Conservation (phyloP, 208 protist genomes). For the Trypanosoma avium region DNA sequence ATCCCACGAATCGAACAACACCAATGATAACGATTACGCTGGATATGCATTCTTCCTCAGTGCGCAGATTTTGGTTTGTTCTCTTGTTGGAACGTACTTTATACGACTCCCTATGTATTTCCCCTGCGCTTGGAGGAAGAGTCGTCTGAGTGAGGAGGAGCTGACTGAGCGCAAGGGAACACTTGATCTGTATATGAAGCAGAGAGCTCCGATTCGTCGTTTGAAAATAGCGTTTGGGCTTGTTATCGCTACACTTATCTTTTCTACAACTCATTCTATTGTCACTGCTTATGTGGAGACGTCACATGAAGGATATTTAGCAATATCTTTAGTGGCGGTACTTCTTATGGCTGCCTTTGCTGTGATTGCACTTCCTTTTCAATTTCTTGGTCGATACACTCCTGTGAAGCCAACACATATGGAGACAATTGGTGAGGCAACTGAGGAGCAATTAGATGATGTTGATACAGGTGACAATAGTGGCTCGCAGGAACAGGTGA, state of each 20-base stretch:
- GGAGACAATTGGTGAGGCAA: slow-evolving; percentile 34
- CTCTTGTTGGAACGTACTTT: slow-evolving; percentile 39
- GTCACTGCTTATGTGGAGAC: slow-evolving; percentile 45
- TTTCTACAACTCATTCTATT: slow-evolving; percentile 56
- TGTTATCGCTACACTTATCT: slow-evolving; percentile 42
- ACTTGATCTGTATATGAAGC: slow-evolving; percentile 43
- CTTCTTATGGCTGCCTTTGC: slow-evolving; percentile 50
- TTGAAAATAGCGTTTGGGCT: slow-evolving; percentile 54
- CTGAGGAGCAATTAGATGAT: slow-evolving; percentile 21
- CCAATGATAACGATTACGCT: slow-evolving; percentile 44
- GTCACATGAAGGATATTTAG: slow-evolving; percentile 33
- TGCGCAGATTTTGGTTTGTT: slow-evolving; percentile 36
- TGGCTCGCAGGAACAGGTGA: slow-evolving; percentile 15
- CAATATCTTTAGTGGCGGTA: slow-evolving; percentile 44
- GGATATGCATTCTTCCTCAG: slow-evolving; percentile 67
- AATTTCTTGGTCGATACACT: slow-evolving; percentile 60
- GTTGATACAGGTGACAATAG: slow-evolving; percentile 7
- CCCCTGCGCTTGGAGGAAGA: slow-evolving; percentile 43
- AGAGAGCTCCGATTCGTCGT: slow-evolving; percentile 45
- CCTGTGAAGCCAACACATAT: slow-evolving; percentile 40
- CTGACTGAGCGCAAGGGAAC: slow-evolving; percentile 40
- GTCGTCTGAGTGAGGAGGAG: slow-evolving; percentile 42
- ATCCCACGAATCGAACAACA: slow-evolving; percentile 20
- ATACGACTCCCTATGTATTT: slow-evolving; percentile 66
- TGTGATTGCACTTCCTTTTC: slow-evolving; percentile 63